Conservation (phyloP, 2,329 filamentous ascomycete genomes). For the Verticillium nubilum region DNA sequence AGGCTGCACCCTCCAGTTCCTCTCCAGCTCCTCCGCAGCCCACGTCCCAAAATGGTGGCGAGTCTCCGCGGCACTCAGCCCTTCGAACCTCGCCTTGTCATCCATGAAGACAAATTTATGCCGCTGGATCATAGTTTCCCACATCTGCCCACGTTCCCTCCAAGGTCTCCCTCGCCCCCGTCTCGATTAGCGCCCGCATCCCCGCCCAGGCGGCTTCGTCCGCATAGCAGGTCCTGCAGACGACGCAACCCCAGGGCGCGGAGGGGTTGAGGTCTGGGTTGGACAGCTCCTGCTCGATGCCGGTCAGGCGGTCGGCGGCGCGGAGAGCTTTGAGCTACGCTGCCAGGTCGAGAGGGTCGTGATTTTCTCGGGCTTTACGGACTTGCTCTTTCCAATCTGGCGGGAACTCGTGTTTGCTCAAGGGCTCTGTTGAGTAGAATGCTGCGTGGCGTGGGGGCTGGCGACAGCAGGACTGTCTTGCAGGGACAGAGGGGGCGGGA, state of each 20-base stretch:
- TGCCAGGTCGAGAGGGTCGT: no score
- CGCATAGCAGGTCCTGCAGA: neutral
- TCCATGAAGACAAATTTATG: neutral
- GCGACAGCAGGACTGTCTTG: no score
- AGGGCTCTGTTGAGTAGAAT: no score
- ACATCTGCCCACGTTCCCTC: neutral
- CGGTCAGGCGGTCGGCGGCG: neutral
- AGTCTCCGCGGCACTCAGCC: neutral
- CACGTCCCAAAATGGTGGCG: neutral
- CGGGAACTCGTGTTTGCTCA: no score
- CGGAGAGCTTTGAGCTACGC: no score
- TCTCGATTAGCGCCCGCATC: neutral
- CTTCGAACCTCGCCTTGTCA: neutral
- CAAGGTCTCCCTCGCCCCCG: neutral
- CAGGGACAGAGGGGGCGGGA: no score
- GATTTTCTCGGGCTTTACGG: no score
- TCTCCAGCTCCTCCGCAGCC: neutral
- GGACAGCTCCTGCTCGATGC: neutral
- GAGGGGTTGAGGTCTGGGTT: neutral
- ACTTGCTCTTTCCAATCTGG: no score
- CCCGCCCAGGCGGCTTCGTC: neutral
- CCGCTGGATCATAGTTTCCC: neutral
- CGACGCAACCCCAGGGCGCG: neutral
- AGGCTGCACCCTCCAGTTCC: neutral
- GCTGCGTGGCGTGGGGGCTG: no score